Base-by-base conservation (phyloP, 2,329 filamentous ascomycete species). In the Colletotrichum sp. region DNA sequence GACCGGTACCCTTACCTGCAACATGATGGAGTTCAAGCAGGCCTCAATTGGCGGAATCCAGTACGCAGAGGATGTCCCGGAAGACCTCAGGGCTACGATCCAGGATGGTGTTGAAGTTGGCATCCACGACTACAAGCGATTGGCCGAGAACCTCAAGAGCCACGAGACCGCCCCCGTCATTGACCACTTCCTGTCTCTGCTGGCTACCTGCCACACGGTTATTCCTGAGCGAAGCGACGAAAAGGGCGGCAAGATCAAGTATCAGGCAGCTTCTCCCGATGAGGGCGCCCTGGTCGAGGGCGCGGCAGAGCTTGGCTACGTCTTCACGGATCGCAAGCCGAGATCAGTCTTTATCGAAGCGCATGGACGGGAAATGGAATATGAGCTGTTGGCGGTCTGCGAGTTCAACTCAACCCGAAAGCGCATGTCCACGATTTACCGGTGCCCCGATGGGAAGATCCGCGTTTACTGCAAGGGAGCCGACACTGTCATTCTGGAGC, bases 381-480 rank as follows among this genome's bases (percentile, higher is more conserved):
- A 97, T 83, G 95, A 98, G 83, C 89, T 99, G 52, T 87, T 99
- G 75, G 96, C 96, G 4, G 96, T 99, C n/a, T 98, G 96, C 84
- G 97, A 99, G 85, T 99, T 99, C 89, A 99, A 99, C 86, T 99
- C 97, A 2, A 97, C 96, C 11, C 91, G 97, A 81, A 99, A 99
- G 88, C 91, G 97, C 79, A 99, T 99, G 97, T 99, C 97, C 9
- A 95, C 96, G 27, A 98, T 99, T 79, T 98, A 98, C 87, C 93
- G 98, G 69, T 98, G 96, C 82, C 97, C 97, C 0, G 96, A 99
- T 86, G 97, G 97, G 78, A 98, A 97, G 87, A 94, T 99, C 76
- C 91, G 97, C 67, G 93, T 95, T 80, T 99, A 98, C 85, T 96
- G 94, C 87, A 99, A 99, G 87, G 97, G 97, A 80, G 97, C 97